These are phyloP conservation scores for Oryza meyeriana DNA, from an alignment of 176 grass and related monocot species.

Conservation along the genomic window DNA sequence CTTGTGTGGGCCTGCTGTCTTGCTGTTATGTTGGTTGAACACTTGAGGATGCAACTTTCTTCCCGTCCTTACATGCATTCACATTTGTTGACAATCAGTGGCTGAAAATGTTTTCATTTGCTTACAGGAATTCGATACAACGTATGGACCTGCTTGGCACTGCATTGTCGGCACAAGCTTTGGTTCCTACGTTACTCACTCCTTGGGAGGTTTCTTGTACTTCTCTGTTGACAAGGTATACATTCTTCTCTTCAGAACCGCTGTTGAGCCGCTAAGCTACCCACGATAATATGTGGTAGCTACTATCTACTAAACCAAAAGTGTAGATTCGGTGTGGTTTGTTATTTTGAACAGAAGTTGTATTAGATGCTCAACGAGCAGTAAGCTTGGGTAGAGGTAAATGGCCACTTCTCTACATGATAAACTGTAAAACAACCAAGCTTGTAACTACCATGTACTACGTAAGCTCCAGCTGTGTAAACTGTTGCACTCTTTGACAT, in stretches of 20 bases:
- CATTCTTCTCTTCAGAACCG: constrained; percentile 64
- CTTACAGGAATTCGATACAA: constrained; percentile 58
- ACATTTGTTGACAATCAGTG: neutral
- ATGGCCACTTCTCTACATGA: constrained; percentile 1
- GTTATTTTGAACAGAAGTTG: constrained; percentile 25
- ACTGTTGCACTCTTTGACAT: neutral
- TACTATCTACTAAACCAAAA: neutral
- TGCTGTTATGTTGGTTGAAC: neutral
- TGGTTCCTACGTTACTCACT: constrained; percentile 68
- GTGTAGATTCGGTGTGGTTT: constrained; percentile 30
- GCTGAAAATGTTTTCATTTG: neutral
- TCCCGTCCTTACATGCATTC: neutral
- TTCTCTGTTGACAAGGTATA: constrained; percentile 64
- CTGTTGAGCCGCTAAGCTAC: constrained; percentile 42
- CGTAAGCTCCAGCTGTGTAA: neutral
- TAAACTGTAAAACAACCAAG: constrained; percentile 1
- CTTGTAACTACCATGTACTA: neutral
- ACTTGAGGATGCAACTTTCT: neutral
- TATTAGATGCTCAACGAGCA: neutral
- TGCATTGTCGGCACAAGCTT: constrained; percentile 82
- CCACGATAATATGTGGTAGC: neutral
- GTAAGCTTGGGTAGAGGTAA: constrained; percentile 2
- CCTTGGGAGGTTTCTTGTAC: constrained; percentile 66
- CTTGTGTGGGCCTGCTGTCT: neutral
- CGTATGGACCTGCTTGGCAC: constrained; percentile 75